Evolutionary conservation across 2,329 filamentous ascomycete genomes (phyloP).

Genomic region (Catunica adiposa): DNA sequence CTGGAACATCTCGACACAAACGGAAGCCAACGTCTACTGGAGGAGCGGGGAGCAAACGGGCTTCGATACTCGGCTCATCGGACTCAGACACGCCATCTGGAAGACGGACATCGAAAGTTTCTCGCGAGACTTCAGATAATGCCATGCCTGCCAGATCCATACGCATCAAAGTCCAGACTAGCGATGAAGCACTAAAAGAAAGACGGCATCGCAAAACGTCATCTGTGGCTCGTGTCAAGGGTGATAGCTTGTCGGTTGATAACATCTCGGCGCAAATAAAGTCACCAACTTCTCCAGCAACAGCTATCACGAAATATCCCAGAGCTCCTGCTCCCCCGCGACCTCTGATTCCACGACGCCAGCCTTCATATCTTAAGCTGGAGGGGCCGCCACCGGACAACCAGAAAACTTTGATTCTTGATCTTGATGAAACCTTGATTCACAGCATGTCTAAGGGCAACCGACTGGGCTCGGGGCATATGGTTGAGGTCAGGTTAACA

Average conservation of each 20-base stretch:
- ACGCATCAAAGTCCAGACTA: constrained; percentile 66
- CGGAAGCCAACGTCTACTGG: constrained; percentile 5
- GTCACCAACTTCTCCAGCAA: constrained; percentile 73
- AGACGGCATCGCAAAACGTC: constrained; percentile 50
- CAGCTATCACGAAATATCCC: constrained; percentile 72
- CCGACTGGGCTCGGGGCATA: constrained; percentile 88
- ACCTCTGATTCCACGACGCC: constrained; percentile 72
- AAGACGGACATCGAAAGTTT: constrained; percentile 2
- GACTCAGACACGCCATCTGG: constrained; percentile 11
- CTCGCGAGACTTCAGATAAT: constrained; percentile 1
- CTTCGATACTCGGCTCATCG: constrained; percentile 8
- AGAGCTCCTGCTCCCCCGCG: constrained; percentile 77
- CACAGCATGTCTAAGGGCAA: constrained; percentile 96
- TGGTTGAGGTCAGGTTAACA: constrained; percentile 91
- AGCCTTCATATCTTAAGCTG: constrained; percentile 67
- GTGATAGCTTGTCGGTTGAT: constrained; percentile 16
- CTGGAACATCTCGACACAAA: constrained; percentile 4
- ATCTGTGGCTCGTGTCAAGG: constrained; percentile 17
- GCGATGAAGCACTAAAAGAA: constrained; percentile 57
- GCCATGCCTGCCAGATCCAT: constrained; percentile 46
- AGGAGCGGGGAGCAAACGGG: constrained; percentile 24
- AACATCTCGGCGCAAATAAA: constrained; percentile 70
- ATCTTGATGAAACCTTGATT: constrained; percentile 93
- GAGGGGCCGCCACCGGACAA: constrained; percentile 36
- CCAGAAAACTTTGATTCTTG: constrained; percentile 86